Conservation (phyloP, 2,329 filamentous ascomycete genomes). For the Monosporascus sp. region DNA sequence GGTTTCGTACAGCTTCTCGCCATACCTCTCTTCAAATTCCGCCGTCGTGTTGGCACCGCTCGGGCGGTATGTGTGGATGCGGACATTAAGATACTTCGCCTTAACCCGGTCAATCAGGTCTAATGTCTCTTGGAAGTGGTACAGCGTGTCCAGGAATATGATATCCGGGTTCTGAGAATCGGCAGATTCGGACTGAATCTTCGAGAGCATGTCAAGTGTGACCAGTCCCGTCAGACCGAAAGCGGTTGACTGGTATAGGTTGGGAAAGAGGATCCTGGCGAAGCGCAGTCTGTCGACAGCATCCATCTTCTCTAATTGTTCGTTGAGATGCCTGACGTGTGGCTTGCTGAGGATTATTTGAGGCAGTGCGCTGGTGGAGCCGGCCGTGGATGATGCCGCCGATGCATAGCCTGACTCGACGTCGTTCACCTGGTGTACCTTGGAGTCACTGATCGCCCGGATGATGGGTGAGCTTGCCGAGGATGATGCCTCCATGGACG, state of each 20-base stretch:
- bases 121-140: conserved; percentile 77
- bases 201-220: conserved; percentile 80
- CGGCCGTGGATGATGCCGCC: conserved; percentile 52
- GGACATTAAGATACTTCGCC: conserved; percentile 70
- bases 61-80: conserved; percentile 87
- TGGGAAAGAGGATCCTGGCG: conserved; percentile 85
- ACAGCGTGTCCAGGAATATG: conserved; percentile 79
- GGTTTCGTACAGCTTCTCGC: conserved; percentile 76
- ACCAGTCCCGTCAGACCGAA: conserved; percentile 78
- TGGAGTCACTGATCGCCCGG: conserved; percentile 25
- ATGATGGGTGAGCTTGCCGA: conserved; percentile 29
- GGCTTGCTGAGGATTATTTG: conserved; percentile 80
- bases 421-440: conserved; percentile 36
- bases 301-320: conserved; percentile 80
- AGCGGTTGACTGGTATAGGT: conserved; percentile 81
- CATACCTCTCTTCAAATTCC: conserved; percentile 80
- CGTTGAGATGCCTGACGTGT: conserved; percentile 87
- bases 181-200: conserved; percentile 61
- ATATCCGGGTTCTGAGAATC: conserved; percentile 56
- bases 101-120: conserved; percentile 70
- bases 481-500: conserved; percentile 31
- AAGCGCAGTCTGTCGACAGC: conserved; percentile 89
- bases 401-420: conserved; percentile 84
- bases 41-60: conserved; percentile 65
- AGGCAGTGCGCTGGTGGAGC: conserved; percentile 60